Evolutionary conservation across 2,329 filamentous ascomycete genomes (phyloP), one percentile per base, ranked within the genome.

Genomic region (Aspergillus pseudoglaucus): DNA sequence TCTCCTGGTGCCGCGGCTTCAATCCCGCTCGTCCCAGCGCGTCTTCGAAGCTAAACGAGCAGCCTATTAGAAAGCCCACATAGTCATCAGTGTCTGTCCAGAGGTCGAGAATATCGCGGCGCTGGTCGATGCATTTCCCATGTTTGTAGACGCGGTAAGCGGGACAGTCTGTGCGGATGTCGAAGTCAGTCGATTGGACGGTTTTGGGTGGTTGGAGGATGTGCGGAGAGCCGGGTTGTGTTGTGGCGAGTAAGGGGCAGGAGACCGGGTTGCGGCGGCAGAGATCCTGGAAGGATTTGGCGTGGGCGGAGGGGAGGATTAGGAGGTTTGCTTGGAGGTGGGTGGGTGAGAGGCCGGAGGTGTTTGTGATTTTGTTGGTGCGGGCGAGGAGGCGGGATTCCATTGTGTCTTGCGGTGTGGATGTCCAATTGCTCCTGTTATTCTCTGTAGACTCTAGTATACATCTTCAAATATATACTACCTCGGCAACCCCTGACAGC

Each of bases 251-350:
- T 0, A 85, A 66, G 1, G 81, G 81, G 55, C 81, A 84, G 0
- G 81, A 75, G 0, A 84, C 81, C 2, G 81, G 79, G 53, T 85
- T 85, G 43, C 80, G 74, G 1, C 71, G 69, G 61, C 81, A 84
- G 20, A 84, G 75, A 15, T 73, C 61, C 10, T 76, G 73, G 61
- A 84, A 85, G 59, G 83, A 78, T 15, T 66, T 45, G 10, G 81
- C 80, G 60, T 82, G 79, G 27, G 67, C 62, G 1, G 74, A 75
- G 0, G 80, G 81, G 1, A 85, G 69, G 9, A 84, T 70, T 35
- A 85, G 72, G 33, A 85, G 69, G 55, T 85, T 85, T 35, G 81
- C 80, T 69, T 84, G 81, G 12, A 84, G 65, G 55, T 77, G 74
- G 10, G 70, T 71, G 0, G 77, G 76, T 2, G 80, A 77, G 2